Evolutionary conservation across 345 rosid genomes (phyloP).

Genomic region (Rubroshorea leprosula): DNA sequence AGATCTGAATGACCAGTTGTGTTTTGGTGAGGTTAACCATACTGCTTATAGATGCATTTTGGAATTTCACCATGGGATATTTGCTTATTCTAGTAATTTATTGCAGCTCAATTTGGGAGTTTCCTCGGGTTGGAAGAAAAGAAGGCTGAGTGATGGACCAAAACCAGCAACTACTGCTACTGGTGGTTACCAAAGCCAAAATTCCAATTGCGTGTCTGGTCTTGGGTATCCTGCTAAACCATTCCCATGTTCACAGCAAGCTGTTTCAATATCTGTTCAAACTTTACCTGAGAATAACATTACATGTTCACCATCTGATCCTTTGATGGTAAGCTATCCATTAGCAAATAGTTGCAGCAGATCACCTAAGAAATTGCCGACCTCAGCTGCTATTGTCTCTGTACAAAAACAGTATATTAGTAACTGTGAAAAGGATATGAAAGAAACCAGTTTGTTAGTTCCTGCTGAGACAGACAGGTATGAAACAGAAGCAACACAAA

Average conservation of each 20-base stretch:
- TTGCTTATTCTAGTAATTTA: background rate
- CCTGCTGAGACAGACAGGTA: background rate
- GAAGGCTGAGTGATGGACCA: conserved; percentile 9
- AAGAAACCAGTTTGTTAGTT: conserved; percentile 8
- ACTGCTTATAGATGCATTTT: background rate
- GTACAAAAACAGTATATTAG: background rate
- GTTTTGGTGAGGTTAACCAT: background rate
- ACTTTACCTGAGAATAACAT: background rate
- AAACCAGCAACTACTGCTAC: background rate
- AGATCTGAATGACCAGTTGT: background rate
- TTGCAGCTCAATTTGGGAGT: conserved; percentile 29
- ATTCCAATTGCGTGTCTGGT: background rate
- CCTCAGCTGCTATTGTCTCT: background rate
- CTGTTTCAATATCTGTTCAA: conserved; percentile 4
- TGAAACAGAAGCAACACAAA: conserved; percentile 12
- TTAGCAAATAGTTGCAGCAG: background rate
- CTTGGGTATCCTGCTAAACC: background rate
- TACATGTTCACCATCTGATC: conserved; percentile 4
- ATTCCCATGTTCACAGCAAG: conserved; percentile 4
- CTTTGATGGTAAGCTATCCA: conserved; percentile 2
- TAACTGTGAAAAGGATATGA: conserved; percentile 1
- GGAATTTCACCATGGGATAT: background rate
- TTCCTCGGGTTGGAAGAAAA: conserved; percentile 17
- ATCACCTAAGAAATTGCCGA: background rate
- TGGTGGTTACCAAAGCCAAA: conserved; percentile 1